Evolutionary conservation across 1,139 yeast genomes (phyloP), one percentile per base, ranked within the genome.

Genomic region (Kurtzmaniella quercitrusa): DNA sequence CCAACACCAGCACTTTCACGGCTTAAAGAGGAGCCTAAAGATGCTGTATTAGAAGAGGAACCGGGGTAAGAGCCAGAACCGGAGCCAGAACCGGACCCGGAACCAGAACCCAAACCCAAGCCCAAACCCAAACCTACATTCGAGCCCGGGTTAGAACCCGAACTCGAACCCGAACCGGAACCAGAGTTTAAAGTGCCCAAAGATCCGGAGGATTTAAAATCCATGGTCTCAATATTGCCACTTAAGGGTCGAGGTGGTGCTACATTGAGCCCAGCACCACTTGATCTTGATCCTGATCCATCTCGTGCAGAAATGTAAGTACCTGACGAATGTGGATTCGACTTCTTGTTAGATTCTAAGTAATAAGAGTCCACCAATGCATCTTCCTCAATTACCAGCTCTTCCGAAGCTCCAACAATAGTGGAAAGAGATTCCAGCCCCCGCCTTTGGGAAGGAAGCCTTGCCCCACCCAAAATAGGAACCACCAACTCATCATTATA

Each of bases 401-500:
- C 31, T 11, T 27, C 31, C n/a, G 14, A n/a, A 27, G 31, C n/a
- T 10, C 31, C 31, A 27, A 12, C 4, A 12, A 27, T 27, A 4
- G 31, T 27, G n/a, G 31, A 10, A 11, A 27, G 14, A 27, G 31
- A 11, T 11, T 27, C 31, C 31, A 27, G 31, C 5, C 14, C 31
- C 12, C 31, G 31, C 4, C 31, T 6, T 23, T 39, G 41, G 12
- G 41, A 39, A 11, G 41, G 34, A 3, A 39, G 29, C 14, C 31
- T 33, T 2, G 38, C 27, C 10, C 25, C 23, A 18, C 16, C 25
- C 7, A 36, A 21, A 6, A 36, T 21, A 21, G 38, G 38, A 10
- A 36, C 38, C 38, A 36, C 25, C 17, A 21, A n/a, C 9, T 47
- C 50, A 34, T 42, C 42, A 27, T 39, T 16, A 46, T 38, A 36